Conservation (phyloP, 2,329 filamentous ascomycete species). For the Calonectria fujianensis region DNA sequence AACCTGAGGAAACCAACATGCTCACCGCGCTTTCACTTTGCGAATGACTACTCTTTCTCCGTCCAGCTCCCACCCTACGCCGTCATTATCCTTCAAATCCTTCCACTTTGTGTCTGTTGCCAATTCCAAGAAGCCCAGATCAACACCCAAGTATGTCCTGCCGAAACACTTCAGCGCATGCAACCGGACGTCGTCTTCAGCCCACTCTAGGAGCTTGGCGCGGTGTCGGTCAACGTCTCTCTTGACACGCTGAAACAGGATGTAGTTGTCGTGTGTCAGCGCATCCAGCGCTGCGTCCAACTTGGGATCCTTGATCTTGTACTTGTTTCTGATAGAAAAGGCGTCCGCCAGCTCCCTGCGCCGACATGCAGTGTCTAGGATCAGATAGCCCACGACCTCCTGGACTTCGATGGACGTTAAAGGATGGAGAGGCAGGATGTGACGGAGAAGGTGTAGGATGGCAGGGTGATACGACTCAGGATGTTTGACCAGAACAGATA, state of each 20-base stretch:
- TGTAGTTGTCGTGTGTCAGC: conserved; percentile 88
- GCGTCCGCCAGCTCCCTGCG: conserved; percentile 84
- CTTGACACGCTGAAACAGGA: conserved; percentile 83
- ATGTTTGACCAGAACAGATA: conserved; percentile 86
- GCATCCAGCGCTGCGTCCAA: conserved; percentile 82
- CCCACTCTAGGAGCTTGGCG: conserved; percentile 86
- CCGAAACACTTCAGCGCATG: conserved; percentile 92
- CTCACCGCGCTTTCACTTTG: conserved; percentile 66
- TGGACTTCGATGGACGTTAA: conserved; percentile 83
- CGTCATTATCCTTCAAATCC: conserved; percentile 78
- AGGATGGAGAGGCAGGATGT: conserved; percentile 80
- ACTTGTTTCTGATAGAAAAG: conserved; percentile 77
- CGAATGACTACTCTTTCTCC: conserved; percentile 85
- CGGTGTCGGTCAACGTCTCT: conserved; percentile 86
- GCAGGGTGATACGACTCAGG: conserved; percentile 94
- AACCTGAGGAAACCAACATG: conserved; percentile 27
- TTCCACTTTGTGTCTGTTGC: conserved; percentile 83
- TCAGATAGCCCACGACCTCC: conserved; percentile 87
- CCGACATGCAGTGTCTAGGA: conserved; percentile 92
- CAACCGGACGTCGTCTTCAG: conserved; percentile 82
- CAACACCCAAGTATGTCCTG: conserved; percentile 85
- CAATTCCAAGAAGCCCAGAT: conserved; percentile 80
- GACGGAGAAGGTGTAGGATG: conserved; percentile 84
- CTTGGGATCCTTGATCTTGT: conserved; percentile 78
- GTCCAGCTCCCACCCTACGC: conserved; percentile 90